Conservation (phyloP, 305 asterid species). For the Fraxinus ornus region DNA sequence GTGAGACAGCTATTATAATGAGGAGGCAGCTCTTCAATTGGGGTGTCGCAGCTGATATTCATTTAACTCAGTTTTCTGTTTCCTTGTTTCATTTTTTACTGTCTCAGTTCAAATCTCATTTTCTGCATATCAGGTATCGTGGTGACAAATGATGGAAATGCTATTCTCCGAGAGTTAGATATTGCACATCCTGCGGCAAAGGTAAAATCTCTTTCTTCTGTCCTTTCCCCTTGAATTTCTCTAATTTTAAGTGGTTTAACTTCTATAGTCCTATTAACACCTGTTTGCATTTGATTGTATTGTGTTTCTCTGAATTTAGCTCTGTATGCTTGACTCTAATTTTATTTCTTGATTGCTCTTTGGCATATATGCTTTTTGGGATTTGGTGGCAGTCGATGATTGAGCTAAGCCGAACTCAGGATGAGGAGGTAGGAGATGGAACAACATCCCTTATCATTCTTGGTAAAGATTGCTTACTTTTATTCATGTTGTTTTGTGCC, state of each 20-base stretch:
- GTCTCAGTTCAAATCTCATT: neutral
- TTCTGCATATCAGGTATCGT: slow-evolving; percentile 62
- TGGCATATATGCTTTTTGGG: slow-evolving; percentile 20
- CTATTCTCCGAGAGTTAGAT: slow-evolving; percentile 91
- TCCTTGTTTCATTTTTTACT: neutral
- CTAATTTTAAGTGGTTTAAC: slow-evolving; percentile 7
- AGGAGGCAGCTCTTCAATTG: neutral
- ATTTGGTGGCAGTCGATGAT: slow-evolving; percentile 80
- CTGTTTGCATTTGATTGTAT: slow-evolving; percentile 6
- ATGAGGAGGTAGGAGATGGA: slow-evolving; percentile 99
- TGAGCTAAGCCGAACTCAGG: slow-evolving; percentile 98
- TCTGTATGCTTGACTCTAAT: too few species aligned
- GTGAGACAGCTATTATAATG: neutral
- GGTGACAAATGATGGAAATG: slow-evolving; percentile 98
- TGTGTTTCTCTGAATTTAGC: neutral
- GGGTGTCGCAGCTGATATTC: neutral
- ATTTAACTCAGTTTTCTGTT: neutral
- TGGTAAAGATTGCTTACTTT: slow-evolving; percentile 45
- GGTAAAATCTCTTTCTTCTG: slow-evolving; percentile 35
- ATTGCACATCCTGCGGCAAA: slow-evolving; percentile 98
- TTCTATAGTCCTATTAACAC: neutral
- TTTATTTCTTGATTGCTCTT: slow-evolving; percentile 14
- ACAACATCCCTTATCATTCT: slow-evolving; percentile 98
- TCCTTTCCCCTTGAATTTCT: neutral
- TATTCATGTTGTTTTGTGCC: slow-evolving; percentile 6